phyloP scores from a whole-genome alignment of 768 basidiomycete genomes.

The Lentinula aciculospora region DNA sequence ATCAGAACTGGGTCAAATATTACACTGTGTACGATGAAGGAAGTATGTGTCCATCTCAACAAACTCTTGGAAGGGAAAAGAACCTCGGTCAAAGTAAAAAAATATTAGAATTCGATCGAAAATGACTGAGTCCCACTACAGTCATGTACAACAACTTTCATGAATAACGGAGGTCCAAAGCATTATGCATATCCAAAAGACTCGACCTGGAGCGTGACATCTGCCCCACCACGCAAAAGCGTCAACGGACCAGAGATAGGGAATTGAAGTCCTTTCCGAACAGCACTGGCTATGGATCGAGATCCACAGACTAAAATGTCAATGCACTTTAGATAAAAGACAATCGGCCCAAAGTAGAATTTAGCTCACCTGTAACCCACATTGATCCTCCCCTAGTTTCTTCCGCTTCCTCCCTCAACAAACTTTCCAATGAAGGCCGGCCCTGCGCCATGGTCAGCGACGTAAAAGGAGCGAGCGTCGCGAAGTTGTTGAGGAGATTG shows the following conservation, averaged over 20 bases:
- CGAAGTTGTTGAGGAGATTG: background rate
- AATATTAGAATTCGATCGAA: no score
- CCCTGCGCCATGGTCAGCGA: slow-evolving; percentile 9
- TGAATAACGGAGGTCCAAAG: no score
- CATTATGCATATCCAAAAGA: slow-evolving; percentile 34
- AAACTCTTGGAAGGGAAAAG: no score
- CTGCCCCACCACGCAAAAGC: slow-evolving; percentile 29
- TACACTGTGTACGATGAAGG: no score
- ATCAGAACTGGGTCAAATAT: no score
- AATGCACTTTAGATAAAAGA: background rate
- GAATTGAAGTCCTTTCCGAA: slow-evolving; percentile 15
- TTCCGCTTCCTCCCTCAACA: slow-evolving; percentile 18
- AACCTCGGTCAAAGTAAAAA: no score
- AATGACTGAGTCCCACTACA: no score
- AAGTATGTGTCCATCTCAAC: no score
- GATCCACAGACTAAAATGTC: slow-evolving; percentile 20
- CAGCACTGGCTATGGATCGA: slow-evolving; percentile 13
- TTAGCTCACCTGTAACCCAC: slow-evolving; percentile 19
- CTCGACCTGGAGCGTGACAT: slow-evolving; percentile 30
- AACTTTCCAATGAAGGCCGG: slow-evolving; percentile 15
- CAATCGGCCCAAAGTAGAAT: background rate
- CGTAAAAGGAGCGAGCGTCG: background rate
- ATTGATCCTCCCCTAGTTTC: slow-evolving; percentile 12
- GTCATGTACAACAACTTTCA: no score
- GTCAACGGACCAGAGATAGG: slow-evolving; percentile 17